Evolutionary conservation across 2,329 filamentous ascomycete genomes (phyloP), one percentile per base, ranked within the genome.

Genomic region (Paecilomyces niveus): DNA sequence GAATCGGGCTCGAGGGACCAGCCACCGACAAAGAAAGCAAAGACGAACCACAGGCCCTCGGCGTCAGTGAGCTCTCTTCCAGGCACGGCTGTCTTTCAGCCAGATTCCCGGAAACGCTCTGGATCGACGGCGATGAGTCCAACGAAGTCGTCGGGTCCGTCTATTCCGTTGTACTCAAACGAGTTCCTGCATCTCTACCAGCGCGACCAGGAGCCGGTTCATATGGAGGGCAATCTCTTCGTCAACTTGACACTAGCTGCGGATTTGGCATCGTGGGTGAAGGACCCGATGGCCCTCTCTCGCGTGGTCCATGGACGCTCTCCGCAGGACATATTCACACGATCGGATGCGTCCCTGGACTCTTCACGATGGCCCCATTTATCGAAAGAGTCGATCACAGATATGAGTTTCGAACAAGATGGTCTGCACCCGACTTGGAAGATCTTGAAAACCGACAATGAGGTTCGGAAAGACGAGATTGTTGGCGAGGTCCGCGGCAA

Each of bases 151-250:
- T 66, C 72, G n/a, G 65, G 56, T 88, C 59, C 87, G 85, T 68
- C 78, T 84, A 87, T 72, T 81, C 89, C 70, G 81, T 82, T 85
- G 57, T 93, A 89, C 70, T 91, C 90, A 0, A 79, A 82, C 55
- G 87, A 89, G 54, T 96, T 96, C 67, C 79, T 90, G 64, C 84
- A 87, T 29, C 80, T 92, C 8, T 92, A 90, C 74, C 86, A 87
- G 59, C 82, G 87, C 58, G 80, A 85, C 59, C 74, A 82, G 72
- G 71, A 80, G 13, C 80, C 81, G 57, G 81, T 83, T 7, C 80
- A 79, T 63, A 84, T 78, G 72, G 81, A 87, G 57, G 88, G 86
- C 61, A 97, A 96, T 70, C 85, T 89, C 0, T 92, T 91, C 69
- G 87, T 85, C 51, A 90, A 85, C 65, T 82, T 97, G 10, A 81